Percentiles rank a stretch among this genome's conserved stretches.
phyloP scores from a whole-genome alignment of 2,329 filamentous ascomycete genomes.

The Aspergillus cejpii region DNA sequence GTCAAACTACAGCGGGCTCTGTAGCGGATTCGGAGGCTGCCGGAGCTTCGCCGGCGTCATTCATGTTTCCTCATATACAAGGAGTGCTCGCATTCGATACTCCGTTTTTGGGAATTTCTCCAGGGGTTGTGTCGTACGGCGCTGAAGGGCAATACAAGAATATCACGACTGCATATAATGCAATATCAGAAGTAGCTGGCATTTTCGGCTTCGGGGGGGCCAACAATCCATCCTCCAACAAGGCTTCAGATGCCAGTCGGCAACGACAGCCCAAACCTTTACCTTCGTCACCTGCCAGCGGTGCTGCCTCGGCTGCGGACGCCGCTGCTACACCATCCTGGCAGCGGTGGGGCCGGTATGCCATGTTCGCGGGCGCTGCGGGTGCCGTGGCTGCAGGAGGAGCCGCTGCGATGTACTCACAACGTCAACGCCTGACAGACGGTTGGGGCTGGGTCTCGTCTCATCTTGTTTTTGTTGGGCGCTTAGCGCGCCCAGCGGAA shows the following conservation, averaged over 20 bases:
- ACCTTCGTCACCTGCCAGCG: constrained; percentile 27
- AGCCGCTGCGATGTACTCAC: constrained; percentile 77
- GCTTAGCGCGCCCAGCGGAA: constrained; percentile 76
- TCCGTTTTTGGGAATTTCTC: constrained; percentile 59
- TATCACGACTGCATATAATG: constrained; percentile 63
- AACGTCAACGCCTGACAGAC: constrained; percentile 69
- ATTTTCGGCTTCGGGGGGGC: constrained; percentile 59
- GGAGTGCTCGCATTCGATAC: constrained; percentile 92
- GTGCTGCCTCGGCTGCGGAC: constrained; percentile 37
- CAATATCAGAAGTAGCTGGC: constrained; percentile 56
- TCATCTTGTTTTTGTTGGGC: constrained; percentile 90
- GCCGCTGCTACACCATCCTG: constrained; percentile 50
- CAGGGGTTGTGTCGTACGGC: constrained; percentile 46
- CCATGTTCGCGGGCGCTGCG: constrained; percentile 74
- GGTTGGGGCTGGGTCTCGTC: constrained; percentile 78
- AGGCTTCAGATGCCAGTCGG: constrained; percentile 7
- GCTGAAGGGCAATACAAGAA: constrained; percentile 81
- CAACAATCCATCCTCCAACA: constrained; percentile 16
- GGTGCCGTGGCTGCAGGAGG: constrained; percentile 75
- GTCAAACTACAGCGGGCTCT: constrained; percentile 2
- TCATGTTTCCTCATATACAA: constrained; percentile 92
- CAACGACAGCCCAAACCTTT: constrained; percentile 16
- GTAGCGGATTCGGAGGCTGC: constrained; percentile 8
- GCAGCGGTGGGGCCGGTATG: constrained; percentile 77
- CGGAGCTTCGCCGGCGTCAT: constrained; percentile 29